Percentiles rank a stretch among this genome's conserved stretches.
Conservation (phyloP, 345 rosid genomes). For the Nasturtium officinale region DNA sequence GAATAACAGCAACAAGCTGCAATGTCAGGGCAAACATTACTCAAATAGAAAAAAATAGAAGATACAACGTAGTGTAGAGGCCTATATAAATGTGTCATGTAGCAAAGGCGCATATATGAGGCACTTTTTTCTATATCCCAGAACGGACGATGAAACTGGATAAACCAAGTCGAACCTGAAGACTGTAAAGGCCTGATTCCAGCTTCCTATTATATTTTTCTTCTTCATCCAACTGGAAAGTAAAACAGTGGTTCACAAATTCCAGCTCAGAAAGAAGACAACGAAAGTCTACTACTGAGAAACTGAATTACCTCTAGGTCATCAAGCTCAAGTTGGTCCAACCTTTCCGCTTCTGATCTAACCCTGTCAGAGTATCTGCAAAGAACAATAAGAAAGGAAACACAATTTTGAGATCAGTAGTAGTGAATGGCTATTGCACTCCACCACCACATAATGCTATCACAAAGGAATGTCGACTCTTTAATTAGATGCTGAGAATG, state of each 20-base stretch:
- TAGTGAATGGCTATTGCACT: not conserved
- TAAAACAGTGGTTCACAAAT: slow-evolving; percentile 7
- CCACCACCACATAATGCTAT: slow-evolving; percentile 4
- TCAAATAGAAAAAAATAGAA: not conserved
- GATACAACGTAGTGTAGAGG: too few relatives aligned
- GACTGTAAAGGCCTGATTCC: slow-evolving; percentile 93
- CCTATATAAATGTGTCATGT: too few relatives aligned
- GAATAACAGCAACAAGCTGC: slow-evolving; percentile 83
- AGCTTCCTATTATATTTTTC: slow-evolving; percentile 80
- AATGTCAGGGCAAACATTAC: slow-evolving; percentile 28
- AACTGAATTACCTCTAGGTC: slow-evolving; percentile 73
- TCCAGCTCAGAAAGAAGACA: not conserved
- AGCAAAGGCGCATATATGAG: slow-evolving; percentile 12
- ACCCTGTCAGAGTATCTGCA: slow-evolving; percentile 81
- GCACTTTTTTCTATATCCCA: not conserved
- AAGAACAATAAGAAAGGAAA: slow-evolving; percentile 1
- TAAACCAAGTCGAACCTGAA: slow-evolving; percentile 65
- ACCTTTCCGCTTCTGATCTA: slow-evolving; percentile 68
- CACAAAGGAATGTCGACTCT: not conserved
- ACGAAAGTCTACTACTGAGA: not conserved
- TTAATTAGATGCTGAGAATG: slow-evolving; percentile 6
- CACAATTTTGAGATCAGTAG: slow-evolving; percentile 12
- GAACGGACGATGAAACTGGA: slow-evolving; percentile 10
- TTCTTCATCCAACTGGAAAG: slow-evolving; percentile 83
- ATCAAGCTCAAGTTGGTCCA: slow-evolving; percentile 75